These are phyloP conservation scores for Biscogniauxia mediterranea DNA, from an alignment of 2,329 filamentous ascomycete genomes.

Conservation along the genomic window DNA sequence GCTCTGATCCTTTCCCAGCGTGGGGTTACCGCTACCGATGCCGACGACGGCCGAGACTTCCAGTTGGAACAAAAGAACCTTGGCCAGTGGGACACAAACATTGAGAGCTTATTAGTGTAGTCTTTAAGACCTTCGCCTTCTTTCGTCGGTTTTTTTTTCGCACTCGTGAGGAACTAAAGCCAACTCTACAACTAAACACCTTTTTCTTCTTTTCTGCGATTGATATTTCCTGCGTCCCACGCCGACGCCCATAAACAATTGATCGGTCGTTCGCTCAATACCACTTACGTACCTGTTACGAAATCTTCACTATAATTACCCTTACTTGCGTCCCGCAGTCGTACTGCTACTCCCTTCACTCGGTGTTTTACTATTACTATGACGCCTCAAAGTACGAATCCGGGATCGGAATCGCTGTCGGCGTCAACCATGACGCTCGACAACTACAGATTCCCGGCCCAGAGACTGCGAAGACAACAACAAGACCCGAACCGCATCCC, in stretches of 20 bases:
- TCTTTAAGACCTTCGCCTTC: neutral
- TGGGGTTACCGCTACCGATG: conserved; percentile 5
- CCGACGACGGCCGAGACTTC: conserved; percentile 16
- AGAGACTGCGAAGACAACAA: conserved; percentile 56
- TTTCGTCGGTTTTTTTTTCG: neutral
- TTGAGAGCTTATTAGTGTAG: neutral
- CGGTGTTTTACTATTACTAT: conserved; percentile 8
- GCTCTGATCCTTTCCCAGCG: neutral
- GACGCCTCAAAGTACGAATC: conserved; percentile 16
- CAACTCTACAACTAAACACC: neutral
- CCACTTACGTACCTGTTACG: neutral
- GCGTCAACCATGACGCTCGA: conserved; percentile 32
- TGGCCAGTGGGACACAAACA: neutral
- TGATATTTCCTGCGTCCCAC: neutral
- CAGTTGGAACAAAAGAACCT: neutral
- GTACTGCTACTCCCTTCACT: neutral
- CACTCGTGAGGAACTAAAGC: neutral
- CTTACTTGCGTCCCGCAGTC: neutral
- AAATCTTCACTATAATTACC: neutral
- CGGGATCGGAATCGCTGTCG: conserved; percentile 7
- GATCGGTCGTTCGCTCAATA: neutral
- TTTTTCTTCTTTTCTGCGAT: neutral
- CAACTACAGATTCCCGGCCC: conserved; percentile 59
- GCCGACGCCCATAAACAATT: neutral
- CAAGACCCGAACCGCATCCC: conserved; percentile 57